Evolutionary conservation across 2,329 filamentous ascomycete species (phyloP), one percentile per base, ranked within the genome.

Genomic region (Hypoxylon sp.): DNA sequence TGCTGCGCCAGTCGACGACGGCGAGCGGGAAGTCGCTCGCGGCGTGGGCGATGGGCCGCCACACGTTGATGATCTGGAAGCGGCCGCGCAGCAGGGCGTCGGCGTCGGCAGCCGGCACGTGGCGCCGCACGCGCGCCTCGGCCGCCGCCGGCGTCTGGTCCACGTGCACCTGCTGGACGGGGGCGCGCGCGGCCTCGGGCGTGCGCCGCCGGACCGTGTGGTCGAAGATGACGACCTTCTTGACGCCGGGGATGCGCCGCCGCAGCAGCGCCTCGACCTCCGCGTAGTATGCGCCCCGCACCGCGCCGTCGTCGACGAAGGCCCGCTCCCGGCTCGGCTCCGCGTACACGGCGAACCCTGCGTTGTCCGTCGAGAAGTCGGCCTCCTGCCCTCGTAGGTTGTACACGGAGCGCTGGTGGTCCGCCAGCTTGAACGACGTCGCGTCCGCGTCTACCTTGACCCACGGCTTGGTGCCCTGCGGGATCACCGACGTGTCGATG

Each of bases 31-130:
- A 58, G 67, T 89, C 87, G 0, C 78, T 78, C 2, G 86, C 86
- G 0, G 84, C 74, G 67, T 88, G 80, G 24, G 81, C 79, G 63
- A 90, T 88, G 0, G 88, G 87, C 31, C 88, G 79, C 88, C 88
- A 90, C 13, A 90, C 86, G 61, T 90, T 90, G 70, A 90, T 85
- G 67, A 89, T 84, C 68, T 88, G 85, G 67, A 83, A 88, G 4
- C 88, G 79, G 6, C 80, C 79, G 53, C 79, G 77, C 2, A 89
- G 64, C 8, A 89, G 73, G 50, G 79, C 77, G 23, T 87, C 83
- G 0, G 80, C 83, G 65, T 87, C 84, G 1, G 78, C 78, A 0
- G 64, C 73, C 0, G 81, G 77, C 0, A 88, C 63, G 65, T 91
- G 88, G 1, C 86, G 78, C 1, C 84, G 78, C 11, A 90, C 87